Base-by-base conservation (phyloP, 2,329 filamentous ascomycete species). In the Rutstroemia sp. region DNA sequence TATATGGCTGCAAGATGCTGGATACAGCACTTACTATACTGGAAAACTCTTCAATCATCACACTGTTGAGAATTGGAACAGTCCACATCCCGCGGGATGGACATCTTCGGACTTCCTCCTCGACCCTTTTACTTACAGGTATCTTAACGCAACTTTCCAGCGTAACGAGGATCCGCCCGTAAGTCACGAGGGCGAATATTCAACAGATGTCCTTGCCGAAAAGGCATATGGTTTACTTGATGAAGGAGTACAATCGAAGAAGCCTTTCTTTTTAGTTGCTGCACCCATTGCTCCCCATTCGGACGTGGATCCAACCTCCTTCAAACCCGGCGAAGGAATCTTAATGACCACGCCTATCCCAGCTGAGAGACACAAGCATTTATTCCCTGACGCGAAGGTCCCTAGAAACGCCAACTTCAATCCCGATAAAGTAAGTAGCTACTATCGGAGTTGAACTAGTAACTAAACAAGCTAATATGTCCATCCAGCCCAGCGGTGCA, bases 11-110 rank as follows among this genome's bases (percentile, higher is more conserved):
- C 83, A 88, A 61, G 68, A 78, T 4, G 80, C 79, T 0, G 85
- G 84, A 0, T 89, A 89, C 65, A 80, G 81, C 61, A 88, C 86
- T 0, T 88, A 87, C 64, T 89, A 89, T 63, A 81, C 80, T 0
- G 87, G 84, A n/a, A 89, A 90, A 72, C 74, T 4, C 79, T 85
- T 86, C 71, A 89, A 89, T 61, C 74, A 77, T 0, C 84, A 88
- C 51, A 79, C 73, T 0, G 73, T 79, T 1, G 64, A 75, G 0
- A 88, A 86, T 57, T 89, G 87, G 65, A 71, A 85, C 64, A 73
- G 72, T 0, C 84, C 84, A 0, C 75, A 74, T 44, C 75, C 79
- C 0, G 75, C 73, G 0, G 84, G 84, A 0, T 88, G 81, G 84
- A 0, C 75, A 71, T 75, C 74, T 7, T 81, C 78, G 5, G 77